Evolutionary conservation across 1,284 basidiomycete species (phyloP).

Genomic region (Stygiomarasmius scandens): DNA sequence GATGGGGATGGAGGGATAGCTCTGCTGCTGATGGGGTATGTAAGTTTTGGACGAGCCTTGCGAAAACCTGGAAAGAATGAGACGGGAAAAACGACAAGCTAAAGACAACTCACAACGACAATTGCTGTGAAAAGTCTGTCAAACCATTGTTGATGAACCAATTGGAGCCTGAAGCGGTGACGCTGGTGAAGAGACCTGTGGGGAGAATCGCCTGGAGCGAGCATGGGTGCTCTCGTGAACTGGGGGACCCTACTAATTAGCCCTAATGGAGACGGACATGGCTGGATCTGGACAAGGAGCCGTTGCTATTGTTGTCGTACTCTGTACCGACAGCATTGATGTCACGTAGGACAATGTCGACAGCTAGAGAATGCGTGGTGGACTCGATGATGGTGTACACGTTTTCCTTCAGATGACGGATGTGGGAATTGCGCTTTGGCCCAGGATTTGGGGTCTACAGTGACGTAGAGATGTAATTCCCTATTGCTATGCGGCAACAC

Average conservation of each 20-base stretch:
- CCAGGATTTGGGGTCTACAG: constrained; percentile 82
- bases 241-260: too few species aligned
- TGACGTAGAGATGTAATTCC: too few species aligned
- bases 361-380: constrained; percentile 89
- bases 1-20: not conserved
- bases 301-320: not conserved
- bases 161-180: constrained; percentile 29
- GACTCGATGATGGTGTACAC: constrained; percentile 96
- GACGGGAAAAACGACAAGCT: not conserved
- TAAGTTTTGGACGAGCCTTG: not conserved
- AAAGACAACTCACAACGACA: not conserved
- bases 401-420: constrained; percentile 83
- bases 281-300: not conserved
- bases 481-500: constrained; percentile 75
- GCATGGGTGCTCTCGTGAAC: constrained; percentile 60
- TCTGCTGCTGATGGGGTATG: not conserved
- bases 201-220: constrained; percentile 69
- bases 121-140: constrained; percentile 2
- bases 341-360: constrained; percentile 88
- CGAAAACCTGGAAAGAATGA: not conserved
- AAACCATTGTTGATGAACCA: constrained; percentile 56
- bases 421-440: constrained; percentile 86
- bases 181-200: constrained; percentile 41
- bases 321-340: constrained; percentile 80
- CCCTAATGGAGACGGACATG: constrained; percentile 60